Evolutionary conservation across 176 grass and related monocot genomes (phyloP).

Genomic region (Oryza australiensis): DNA sequence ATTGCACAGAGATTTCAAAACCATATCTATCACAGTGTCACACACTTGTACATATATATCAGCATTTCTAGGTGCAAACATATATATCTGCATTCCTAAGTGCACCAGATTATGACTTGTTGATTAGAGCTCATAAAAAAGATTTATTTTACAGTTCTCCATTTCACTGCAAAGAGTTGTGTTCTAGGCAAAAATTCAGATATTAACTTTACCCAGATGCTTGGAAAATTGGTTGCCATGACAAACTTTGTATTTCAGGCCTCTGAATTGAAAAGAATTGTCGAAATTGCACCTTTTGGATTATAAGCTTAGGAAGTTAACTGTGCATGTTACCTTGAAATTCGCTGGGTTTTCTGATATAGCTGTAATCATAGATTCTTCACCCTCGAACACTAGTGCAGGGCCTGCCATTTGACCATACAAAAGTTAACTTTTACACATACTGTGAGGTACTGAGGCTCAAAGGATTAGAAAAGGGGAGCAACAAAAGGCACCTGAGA

Average conservation of each 20-base stretch:
- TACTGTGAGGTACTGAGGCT: neutral
- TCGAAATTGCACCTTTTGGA: constrained; percentile 2
- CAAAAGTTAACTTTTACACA: constrained; percentile 31
- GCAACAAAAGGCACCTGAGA: constrained; percentile 67
- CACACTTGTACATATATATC: neutral
- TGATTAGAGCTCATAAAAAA: neutral
- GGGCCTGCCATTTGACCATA: constrained; percentile 54
- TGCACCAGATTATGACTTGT: neutral
- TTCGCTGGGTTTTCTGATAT: constrained; percentile 79
- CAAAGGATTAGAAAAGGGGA: constrained; percentile 33
- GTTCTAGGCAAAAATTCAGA: neutral
- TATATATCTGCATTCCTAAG: neutral
- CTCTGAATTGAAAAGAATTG: neutral
- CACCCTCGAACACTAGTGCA: constrained; percentile 96
- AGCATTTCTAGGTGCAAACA: neutral
- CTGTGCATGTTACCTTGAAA: constrained; percentile 63
- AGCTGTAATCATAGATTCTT: constrained; percentile 90
- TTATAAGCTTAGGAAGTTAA: constrained; percentile 11
- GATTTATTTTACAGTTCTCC: neutral
- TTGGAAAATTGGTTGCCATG: neutral
- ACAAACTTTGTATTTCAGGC: neutral
- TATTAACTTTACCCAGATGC: neutral
- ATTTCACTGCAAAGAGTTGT: neutral
- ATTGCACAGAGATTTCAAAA: neutral
- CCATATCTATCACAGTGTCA: neutral